A percentile compares a stretch with the other conserved stretches of the same genome.
phyloP scores from a whole-genome alignment of 371 early-diverging fungal genomes.

The Batkoa obscura region DNA sequence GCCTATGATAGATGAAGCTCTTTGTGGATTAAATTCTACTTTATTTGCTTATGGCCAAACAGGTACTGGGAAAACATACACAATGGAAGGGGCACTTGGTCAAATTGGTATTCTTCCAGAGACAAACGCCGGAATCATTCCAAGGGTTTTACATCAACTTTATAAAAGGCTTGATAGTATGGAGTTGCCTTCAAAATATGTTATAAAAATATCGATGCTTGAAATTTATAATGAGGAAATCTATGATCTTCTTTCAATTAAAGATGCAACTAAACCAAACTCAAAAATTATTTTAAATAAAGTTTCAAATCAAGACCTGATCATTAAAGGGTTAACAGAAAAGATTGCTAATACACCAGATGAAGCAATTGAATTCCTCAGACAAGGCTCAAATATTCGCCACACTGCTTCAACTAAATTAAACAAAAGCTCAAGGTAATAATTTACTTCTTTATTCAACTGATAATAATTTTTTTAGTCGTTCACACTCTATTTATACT shows the following conservation, averaged over 20 bases:
- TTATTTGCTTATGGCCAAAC: conserved; percentile 99
- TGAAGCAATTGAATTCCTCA: conserved; percentile 56
- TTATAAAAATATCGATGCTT: conserved; percentile 88
- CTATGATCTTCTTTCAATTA: conserved; percentile 60
- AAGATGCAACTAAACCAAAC: conserved; percentile 22
- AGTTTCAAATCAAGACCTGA: conserved; percentile 35
- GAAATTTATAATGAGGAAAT: conserved; percentile 99
- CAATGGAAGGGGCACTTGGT: conserved; percentile 68
- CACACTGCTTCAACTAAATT: conserved; percentile 71
- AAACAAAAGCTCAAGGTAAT: conserved; percentile 53
- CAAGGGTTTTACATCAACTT: conserved; percentile 60
- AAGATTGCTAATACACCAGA: conserved; percentile 35
- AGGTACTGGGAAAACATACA: conserved; percentile 94
- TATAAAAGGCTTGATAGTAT: conserved; percentile 40
- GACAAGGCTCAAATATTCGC: conserved; percentile 50
- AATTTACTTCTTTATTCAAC: background rate
- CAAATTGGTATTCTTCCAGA: conserved; percentile 13
- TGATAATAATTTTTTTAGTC: conserved; percentile 17
- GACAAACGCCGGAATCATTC: conserved; percentile 67
- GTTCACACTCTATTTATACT: conserved; percentile 85
- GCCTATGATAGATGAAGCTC: too few species aligned
- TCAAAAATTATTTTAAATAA: conserved; percentile 36
- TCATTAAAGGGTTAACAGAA: conserved; percentile 60
- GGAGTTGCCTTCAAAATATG: conserved; percentile 60
- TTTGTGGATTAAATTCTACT: conserved; percentile 51